Evolutionary conservation across 352 stramenopile genomes (phyloP), one percentile per base, ranked within the genome.

Genomic region (Pythium myriotylum): DNA sequence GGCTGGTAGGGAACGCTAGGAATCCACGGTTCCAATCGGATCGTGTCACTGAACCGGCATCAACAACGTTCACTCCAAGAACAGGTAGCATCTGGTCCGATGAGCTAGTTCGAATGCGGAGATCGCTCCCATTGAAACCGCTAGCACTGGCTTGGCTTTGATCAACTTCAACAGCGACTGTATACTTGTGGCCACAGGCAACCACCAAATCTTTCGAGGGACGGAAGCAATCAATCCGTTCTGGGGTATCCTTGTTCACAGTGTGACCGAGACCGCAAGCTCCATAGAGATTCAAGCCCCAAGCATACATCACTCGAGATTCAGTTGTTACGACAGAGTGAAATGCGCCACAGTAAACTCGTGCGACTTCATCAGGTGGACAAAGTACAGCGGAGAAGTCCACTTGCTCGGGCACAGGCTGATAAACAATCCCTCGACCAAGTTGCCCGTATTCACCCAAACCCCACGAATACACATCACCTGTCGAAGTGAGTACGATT

Each of bases 401-500:
- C 12, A 94, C 75, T 27, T 72, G 65, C 17, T 89, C 79, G 16
- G 85, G 85, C 14, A 92, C 42, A 0, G 85, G 85, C 47, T 94
- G 83, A 61, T 94, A 94, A 6, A 94, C 84, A 45, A 89, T 79
- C 0, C 89, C 88, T 50, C 95, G 94, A 5, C 92, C 92, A 16
- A 97, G 81, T 35, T 96, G 79, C 0, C 92, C 92, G 56, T 97
- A 97, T 55, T 97, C 88, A 23, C 92, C 92, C 4, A 92, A 66
- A 33, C 92, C 92, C 89, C 88, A 97, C 13, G 88, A 93, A 65
- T 90, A 96, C 17, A 97, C 62, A 39, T 97, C 84, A 4, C 88
- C 87, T 24, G 68, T 72, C 1, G 72, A 79, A 1, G 87, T 89
- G 13, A 97, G 62, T 14, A 88, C 88, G 16, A 96, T 49, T 0